A percentile compares a stretch with the other conserved stretches of the same genome.
phyloP scores from a whole-genome alignment of 1,284 basidiomycete species.

The Trichosporon inkin region DNA sequence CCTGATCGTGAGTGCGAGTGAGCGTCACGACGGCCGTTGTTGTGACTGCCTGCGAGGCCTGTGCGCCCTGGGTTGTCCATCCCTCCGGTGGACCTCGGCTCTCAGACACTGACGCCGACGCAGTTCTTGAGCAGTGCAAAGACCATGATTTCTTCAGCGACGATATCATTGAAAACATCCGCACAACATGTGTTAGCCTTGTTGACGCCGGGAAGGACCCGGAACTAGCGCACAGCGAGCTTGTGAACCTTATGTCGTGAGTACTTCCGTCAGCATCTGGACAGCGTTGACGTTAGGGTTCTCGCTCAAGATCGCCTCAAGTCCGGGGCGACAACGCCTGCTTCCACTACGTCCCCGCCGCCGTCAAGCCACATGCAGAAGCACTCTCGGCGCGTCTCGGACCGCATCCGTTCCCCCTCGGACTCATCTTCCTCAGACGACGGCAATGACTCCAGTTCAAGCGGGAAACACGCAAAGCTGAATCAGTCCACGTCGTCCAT shows the following conservation, averaged over 20 bases:
- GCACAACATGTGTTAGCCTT: conserved; percentile 19
- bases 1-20: not conserved
- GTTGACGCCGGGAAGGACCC: conserved; percentile 19
- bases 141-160: conserved; percentile 22
- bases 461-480: not conserved
- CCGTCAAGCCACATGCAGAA: not conserved
- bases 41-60: not conserved
- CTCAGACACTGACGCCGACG: not conserved
- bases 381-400: conserved; percentile 31
- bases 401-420: conserved; percentile 42
- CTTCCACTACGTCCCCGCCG: not conserved
- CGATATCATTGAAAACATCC: conserved; percentile 27
- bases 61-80: not conserved
- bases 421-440: conserved; percentile 39
- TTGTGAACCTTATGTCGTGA: conserved; percentile 11
- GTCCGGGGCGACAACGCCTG: not conserved
- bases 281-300: not conserved
- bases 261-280: not conserved
- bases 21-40: not conserved
- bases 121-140: conserved; percentile 7
- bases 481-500: not conserved
- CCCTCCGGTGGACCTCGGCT: not conserved
- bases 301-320: not conserved
- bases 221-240: conserved; percentile 9
- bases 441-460: conserved; percentile 15